Evolutionary conservation across 805 yeast species (phyloP), one percentile per base, ranked within the genome.

Genomic region (Lipomyces mesembrius): DNA sequence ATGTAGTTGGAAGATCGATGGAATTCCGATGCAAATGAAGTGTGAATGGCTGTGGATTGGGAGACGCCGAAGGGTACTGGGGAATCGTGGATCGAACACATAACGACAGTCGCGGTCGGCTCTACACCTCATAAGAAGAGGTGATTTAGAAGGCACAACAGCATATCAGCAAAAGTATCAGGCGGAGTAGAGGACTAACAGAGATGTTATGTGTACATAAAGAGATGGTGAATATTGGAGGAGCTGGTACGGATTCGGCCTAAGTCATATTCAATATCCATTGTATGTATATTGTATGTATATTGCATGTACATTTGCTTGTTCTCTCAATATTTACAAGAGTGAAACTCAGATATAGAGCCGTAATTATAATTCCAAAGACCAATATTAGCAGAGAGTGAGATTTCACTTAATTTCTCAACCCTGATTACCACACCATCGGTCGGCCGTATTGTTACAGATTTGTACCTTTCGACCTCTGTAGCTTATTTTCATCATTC

Each of bases 401-500:
- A 37, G 39, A 37, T 12, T 14, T 37, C 39, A 37, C 39, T 37
- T 37, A 37, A 11, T 14, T 14, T 11, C 14, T 11, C 3, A 37
- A 43, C 22, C 3, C 1, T 17, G 43, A 37, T 37, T 37, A 11
- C 2, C 43, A 37, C 17, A 12, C 9, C 14, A 37, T 37, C 17
- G 5, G 17, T 37, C 12, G 39, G 39, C 39, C 39, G 12, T n/a
- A 43, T n/a, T 43, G 22, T n/a, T 6, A 43, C 49, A 17, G 22
- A 43, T n/a, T 43, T n/a, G 34, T 25, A 52, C 55, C 17, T 52
- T 52, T 25, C 7, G 55, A 52, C 55, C 37, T 11, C 14, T 43
- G 27, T 14, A 49, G 14, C 17, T 55, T 63, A 17, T 35, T 43
- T 35, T 62, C 65, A 53, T 60, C 65, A 6, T 17, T 8, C 29